Conservation (phyloP, 345 rosid species). For the Dipteronia dyeriana region DNA sequence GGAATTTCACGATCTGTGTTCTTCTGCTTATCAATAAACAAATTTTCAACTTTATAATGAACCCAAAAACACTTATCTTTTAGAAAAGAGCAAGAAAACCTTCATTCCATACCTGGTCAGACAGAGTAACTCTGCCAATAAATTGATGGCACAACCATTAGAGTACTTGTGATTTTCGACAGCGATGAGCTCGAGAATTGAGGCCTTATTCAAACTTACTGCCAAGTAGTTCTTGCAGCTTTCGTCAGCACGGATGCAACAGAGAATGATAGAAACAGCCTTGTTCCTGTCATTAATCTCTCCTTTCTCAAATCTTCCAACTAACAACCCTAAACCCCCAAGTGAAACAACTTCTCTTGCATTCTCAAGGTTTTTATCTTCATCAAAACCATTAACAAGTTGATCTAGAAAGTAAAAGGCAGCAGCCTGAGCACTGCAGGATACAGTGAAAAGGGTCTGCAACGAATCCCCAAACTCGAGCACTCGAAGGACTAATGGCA, state of each 20-base stretch:
- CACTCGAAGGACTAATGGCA: slow-evolving; percentile 57
- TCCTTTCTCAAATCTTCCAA: slow-evolving; percentile 36
- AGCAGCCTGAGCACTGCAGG: slow-evolving; percentile 51
- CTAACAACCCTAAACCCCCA: slow-evolving; percentile 52
- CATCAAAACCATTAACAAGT: slow-evolving; percentile 59
- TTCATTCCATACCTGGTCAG: slow-evolving; percentile 42
- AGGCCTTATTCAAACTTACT: slow-evolving; percentile 46
- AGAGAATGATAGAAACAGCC: slow-evolving; percentile 39
- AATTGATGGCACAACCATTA: slow-evolving; percentile 26
- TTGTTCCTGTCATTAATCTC: slow-evolving; percentile 38
- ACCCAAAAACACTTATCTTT: background rate
- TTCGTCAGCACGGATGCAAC: slow-evolving; percentile 50
- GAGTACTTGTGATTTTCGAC: slow-evolving; percentile 30
- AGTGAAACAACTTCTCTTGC: slow-evolving; percentile 50
- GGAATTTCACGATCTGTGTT: slow-evolving; percentile 35
- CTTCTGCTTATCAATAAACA: slow-evolving; percentile 36
- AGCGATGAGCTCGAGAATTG: slow-evolving; percentile 55
- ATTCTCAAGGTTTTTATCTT: slow-evolving; percentile 62
- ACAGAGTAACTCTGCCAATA: slow-evolving; percentile 52
- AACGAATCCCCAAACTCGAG: slow-evolving; percentile 59
- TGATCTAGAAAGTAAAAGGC: slow-evolving; percentile 59
- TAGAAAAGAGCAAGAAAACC: background rate
- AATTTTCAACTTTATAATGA: background rate
- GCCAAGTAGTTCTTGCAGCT: slow-evolving; percentile 52
- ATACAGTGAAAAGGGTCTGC: slow-evolving; percentile 57